Evolutionary conservation across 139 green algal genomes (phyloP), one percentile per base, ranked within the genome.

Genomic region (Zygnema circumcarinatum): DNA sequence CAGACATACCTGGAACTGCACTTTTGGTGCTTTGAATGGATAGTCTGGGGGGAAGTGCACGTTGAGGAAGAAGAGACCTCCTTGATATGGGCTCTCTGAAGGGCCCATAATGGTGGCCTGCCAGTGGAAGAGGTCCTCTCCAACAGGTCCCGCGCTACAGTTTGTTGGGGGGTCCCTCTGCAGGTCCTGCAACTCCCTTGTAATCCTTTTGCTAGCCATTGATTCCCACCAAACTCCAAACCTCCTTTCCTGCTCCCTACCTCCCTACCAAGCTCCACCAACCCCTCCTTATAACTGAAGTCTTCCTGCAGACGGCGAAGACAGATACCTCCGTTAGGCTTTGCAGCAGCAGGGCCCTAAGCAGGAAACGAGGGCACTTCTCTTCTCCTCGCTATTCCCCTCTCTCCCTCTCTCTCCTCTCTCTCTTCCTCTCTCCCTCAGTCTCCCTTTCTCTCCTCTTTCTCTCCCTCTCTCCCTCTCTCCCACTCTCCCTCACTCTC

Each of bases 21-120:
- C 96, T 92, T 98, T 98, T 21, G 95, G 95, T 22, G 95, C 94
- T 93, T 99, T 99, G 95, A 99, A 99, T 2, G 96, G 96, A 88
- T 98, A 98, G 87, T 98, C 96, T 29, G 95, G 94, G 41, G 95
- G 95, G 88, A 99, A 99, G 90, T 98, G 95, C 74, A 99, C 98
- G 3, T 67, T 86, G 2, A 84, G 73, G 2, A 86, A 75, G 40
- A 99, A 99, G 1, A 98, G 95, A 39, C 96, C 96, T n/a, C 96
- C 96, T 21, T 94, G 89, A 86, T 97, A 99, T 11, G 96, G 96
- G 86, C 92, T 96, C 87, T 99, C 96, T 40, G 90, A 69, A 16
- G 95, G 95, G 33, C 94, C 94, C 93, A 96, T 96, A 90, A 96
- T 96, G 32, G 94, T 95, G 1, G 94, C 94, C 83, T 96, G 89